Evolutionary conservation across 2,329 filamentous ascomycete species (phyloP).

Genomic region (Aspergillus pseudoglaucus): DNA sequence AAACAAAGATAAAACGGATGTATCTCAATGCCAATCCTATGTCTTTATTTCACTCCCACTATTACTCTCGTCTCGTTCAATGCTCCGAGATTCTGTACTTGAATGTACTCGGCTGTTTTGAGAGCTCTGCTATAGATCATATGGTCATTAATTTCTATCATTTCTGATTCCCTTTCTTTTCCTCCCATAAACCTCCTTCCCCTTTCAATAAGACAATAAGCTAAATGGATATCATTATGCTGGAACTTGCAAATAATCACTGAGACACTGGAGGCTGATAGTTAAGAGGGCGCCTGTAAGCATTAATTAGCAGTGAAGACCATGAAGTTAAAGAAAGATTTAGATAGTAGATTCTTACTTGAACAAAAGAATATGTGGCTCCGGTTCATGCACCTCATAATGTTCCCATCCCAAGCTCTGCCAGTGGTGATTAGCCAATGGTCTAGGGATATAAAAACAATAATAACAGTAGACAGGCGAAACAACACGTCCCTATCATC

Average conservation of each 20-base stretch:
- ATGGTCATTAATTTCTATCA: background rate
- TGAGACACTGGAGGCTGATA: slow-evolving; percentile 61
- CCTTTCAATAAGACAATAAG: background rate
- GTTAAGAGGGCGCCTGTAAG: slow-evolving; percentile 68
- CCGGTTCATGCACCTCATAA: slow-evolving; percentile 97
- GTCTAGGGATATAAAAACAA: background rate
- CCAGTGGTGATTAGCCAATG: slow-evolving; percentile 3
- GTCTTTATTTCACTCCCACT: too few relatives aligned
- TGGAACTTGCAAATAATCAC: slow-evolving; percentile 14
- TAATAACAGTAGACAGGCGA: background rate
- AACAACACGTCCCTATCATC: too few relatives aligned
- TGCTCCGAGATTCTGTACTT: too few relatives aligned
- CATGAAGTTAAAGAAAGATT: background rate
- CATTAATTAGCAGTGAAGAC: slow-evolving; percentile 16
- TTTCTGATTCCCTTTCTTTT: background rate
- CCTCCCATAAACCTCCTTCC: too few relatives aligned
- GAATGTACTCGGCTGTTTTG: too few relatives aligned
- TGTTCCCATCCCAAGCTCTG: slow-evolving; percentile 98
- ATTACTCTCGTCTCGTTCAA: too few relatives aligned
- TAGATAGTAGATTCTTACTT: slow-evolving; percentile 60
- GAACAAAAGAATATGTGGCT: slow-evolving; percentile 96
- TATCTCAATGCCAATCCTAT: too few relatives aligned
- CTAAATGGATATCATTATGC: background rate
- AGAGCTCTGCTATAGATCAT: too few relatives aligned
- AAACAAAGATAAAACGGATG: too few relatives aligned